Percentiles rank a stretch among this genome's conserved stretches.
Evolutionary conservation across 805 yeast species (phyloP).

Genomic region (Yarrowia bubula): DNA sequence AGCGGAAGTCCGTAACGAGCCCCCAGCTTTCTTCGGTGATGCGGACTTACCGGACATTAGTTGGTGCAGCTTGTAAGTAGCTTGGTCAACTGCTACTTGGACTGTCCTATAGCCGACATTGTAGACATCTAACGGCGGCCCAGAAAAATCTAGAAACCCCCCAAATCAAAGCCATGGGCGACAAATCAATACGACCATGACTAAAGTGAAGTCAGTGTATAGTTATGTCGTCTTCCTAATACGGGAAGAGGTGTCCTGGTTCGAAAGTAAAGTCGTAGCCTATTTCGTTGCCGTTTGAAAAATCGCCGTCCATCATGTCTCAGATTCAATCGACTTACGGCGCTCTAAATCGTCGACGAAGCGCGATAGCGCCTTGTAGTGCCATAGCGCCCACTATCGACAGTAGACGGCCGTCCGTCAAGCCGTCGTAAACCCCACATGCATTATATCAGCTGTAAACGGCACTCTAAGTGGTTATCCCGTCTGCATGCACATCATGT

Average conservation of each 20-base stretch:
- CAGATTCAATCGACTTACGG: background rate
- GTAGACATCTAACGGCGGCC: background rate
- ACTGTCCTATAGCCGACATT: too few species aligned
- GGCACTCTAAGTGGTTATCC: conserved; percentile 17
- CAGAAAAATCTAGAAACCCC: background rate
- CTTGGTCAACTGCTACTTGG: background rate
- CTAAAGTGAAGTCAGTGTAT: background rate
- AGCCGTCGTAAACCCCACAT: background rate
- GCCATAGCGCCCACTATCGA: too few species aligned
- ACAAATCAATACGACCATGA: background rate
- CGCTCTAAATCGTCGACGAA: too few species aligned
- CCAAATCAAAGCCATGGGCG: background rate
- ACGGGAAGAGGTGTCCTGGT: background rate
- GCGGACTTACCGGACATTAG: background rate
- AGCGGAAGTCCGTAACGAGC: conserved; percentile 7
- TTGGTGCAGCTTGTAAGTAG: too few species aligned
- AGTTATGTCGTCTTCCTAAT: conserved; percentile 5
- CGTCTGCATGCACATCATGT: background rate
- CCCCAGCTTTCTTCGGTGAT: background rate
- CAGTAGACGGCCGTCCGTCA: too few species aligned
- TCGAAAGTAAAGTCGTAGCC: background rate
- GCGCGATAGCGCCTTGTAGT: too few species aligned
- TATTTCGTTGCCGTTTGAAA: background rate
- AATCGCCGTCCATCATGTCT: conserved; percentile 8
- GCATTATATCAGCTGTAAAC: conserved; percentile 1